Conservation (phyloP, 73 alveolate species). For the Paraurostyla sp. region DNA sequence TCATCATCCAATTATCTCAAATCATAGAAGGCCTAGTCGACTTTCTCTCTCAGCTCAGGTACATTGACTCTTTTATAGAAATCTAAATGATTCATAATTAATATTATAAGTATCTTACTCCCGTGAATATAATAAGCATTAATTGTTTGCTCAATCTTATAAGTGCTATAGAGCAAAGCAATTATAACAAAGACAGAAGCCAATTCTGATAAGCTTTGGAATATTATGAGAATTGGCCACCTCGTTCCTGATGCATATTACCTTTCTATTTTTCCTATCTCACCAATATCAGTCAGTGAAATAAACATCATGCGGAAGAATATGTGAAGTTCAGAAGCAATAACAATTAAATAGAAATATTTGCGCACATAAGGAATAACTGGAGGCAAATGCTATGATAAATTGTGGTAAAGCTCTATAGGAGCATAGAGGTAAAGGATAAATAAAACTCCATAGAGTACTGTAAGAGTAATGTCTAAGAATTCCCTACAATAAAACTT, state of each 20-base stretch:
- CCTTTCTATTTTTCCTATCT: background rate
- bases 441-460: background rate
- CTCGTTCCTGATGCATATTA: background rate
- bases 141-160: background rate
- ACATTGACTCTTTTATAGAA: background rate
- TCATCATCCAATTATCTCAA: background rate
- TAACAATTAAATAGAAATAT: background rate
- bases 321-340: background rate
- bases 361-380: background rate
- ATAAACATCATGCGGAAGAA: conserved; percentile 4
- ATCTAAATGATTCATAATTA: background rate
- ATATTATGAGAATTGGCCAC: conserved; percentile 17
- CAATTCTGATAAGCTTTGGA: background rate
- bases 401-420: background rate
- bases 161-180: background rate
- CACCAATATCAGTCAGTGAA: conserved; percentile 27
- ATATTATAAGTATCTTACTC: background rate
- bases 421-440: background rate
- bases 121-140: conserved; percentile 28
- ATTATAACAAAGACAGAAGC: background rate
- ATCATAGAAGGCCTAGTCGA: background rate
- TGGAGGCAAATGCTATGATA: background rate
- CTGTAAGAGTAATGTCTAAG: background rate
- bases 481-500: background rate
- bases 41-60: background rate